phyloP scores from a whole-genome alignment of 495 filamentous ascomycete species.

The Lichenothelia convexa region DNA sequence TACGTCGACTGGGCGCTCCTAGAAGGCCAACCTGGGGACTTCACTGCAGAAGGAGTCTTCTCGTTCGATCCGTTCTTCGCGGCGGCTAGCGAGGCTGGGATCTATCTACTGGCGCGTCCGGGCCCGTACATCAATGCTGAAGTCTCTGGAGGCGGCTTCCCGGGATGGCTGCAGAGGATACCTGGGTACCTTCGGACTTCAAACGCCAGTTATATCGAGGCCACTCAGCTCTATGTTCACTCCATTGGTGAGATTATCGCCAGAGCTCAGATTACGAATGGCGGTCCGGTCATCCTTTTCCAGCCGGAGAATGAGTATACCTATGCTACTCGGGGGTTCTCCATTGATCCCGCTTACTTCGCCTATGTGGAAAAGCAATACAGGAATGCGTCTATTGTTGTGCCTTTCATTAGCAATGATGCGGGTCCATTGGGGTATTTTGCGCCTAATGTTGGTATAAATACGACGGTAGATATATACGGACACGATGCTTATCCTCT shows the following conservation, averaged over 20 bases:
- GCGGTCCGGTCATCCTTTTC: constrained; percentile 55
- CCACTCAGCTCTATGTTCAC: constrained; percentile 42
- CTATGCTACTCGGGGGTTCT: constrained; percentile 21
- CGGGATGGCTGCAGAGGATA: constrained; percentile 47
- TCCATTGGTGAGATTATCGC: constrained; percentile 46
- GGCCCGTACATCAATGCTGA: constrained; percentile 55
- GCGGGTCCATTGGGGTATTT: constrained; percentile 38
- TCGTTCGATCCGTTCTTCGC: constrained; percentile 52
- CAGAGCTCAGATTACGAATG: constrained; percentile 59
- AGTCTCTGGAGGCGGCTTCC: constrained; percentile 41
- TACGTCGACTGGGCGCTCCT: constrained; percentile 67
- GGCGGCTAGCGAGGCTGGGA: constrained; percentile 45
- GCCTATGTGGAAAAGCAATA: constrained; percentile 49
- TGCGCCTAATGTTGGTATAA: constrained; percentile 44
- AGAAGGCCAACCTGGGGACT: constrained; percentile 52
- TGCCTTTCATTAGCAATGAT: constrained; percentile 66
- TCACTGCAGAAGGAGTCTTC: constrained; percentile 51
- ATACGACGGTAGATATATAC: constrained; percentile 57
- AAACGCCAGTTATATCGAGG: constrained; percentile 40
- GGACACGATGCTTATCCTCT: constrained; percentile 55
- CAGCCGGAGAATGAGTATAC: constrained; percentile 72
- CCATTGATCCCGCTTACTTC: constrained; percentile 46
- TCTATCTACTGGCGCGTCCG: constrained; percentile 60
- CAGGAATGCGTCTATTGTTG: constrained; percentile 46
- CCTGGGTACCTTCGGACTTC: constrained; percentile 40